Base-by-base conservation (phyloP, 202 grass and related monocot species). In the Panicum hallii region DNA sequence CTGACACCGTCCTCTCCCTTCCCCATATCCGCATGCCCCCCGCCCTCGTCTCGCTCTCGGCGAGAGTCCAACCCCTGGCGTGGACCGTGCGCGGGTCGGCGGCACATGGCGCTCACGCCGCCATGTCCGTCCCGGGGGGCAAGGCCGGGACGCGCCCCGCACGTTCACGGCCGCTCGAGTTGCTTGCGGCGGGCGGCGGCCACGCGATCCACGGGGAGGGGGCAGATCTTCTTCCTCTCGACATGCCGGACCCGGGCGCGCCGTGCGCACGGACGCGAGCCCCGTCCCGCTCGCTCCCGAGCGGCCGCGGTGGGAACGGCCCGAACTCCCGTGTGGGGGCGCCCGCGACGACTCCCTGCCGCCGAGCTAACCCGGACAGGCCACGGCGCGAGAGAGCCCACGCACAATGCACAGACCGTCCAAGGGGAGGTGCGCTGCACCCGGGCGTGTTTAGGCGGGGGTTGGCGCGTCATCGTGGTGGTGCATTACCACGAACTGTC, bases 91-190 rank as follows among this genome's bases (percentile, higher is more conserved):
- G 3, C 41, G 53, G 53, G 36, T 43, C 16, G 52, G 74, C 17
- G 50, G 83, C 74, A 85, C 83, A 61, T 85, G 77, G 74, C 56
- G 20, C 55, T 73, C 76, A 44, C 38, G 67, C 45, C 67, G 76
- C 32, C 77, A 56, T 80, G 83, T 78, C 74, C 20, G 83, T 78
- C 74, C 20, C 48, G 70, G 70, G 17, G 9, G 22, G 23, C 53
- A 26, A 34, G 34, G 34, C 34, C 34, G 34, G 26, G 26, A 26
- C 26, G 26, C 26, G 26, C 26, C 26, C 26, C 26, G 26, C 26
- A 26, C 26, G 26, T 26, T 26, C 26, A 26, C 34, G 34, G 34
- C 34, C 34, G 34, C 34, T 34, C 34, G 34, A 34, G 34, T 34
- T 34, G 34, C 1, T 26, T 26, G 26, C 26, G 26, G 26, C 1